Evolutionary conservation across 2,329 filamentous ascomycete genomes (phyloP).

Genomic region (Mariannaea sp.): DNA sequence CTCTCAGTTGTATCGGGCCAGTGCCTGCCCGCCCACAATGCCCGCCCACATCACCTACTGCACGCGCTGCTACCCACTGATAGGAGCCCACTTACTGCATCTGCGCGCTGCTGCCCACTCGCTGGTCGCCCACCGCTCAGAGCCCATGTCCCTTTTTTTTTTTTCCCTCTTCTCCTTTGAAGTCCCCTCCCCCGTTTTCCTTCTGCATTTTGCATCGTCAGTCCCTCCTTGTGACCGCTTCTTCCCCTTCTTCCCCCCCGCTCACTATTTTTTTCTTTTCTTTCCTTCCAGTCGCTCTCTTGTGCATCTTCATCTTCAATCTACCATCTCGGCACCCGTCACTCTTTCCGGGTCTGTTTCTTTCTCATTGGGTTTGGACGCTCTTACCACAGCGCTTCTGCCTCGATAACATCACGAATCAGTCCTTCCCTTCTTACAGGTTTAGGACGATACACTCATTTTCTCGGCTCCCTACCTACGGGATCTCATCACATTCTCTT

Average conservation of each 20-base stretch:
- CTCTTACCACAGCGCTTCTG: conserved; percentile 31
- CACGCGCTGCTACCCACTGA: conserved; percentile 3
- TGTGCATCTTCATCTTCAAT: conserved; percentile 41
- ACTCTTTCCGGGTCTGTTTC: conserved; percentile 58
- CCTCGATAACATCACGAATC: conserved; percentile 28
- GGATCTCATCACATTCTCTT: conserved; percentile 29
- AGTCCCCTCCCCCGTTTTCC: conserved; percentile 46
- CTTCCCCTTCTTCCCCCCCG: conserved; percentile 45
- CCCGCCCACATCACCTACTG: background rate
- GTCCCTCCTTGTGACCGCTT: conserved; percentile 47
- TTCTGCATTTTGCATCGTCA: conserved; percentile 43
- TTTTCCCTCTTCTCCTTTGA: conserved; percentile 38
- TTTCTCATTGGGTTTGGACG: conserved; percentile 46
- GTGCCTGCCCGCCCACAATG: conserved; percentile 10
- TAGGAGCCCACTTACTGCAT: conserved; percentile 7
- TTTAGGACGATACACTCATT: conserved; percentile 42
- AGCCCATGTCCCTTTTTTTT: conserved; percentile 27
- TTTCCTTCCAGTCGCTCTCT: conserved; percentile 59
- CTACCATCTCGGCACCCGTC: conserved; percentile 52
- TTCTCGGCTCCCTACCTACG: conserved; percentile 30
- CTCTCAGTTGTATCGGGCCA: background rate
- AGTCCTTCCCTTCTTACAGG: conserved; percentile 29
- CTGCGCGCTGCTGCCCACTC: background rate
- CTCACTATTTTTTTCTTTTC: conserved; percentile 49
- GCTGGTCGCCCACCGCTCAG: conserved; percentile 19